These are phyloP conservation scores for Ephemerocybe angulata DNA, from an alignment of 768 basidiomycete species.

Conservation along the genomic window DNA sequence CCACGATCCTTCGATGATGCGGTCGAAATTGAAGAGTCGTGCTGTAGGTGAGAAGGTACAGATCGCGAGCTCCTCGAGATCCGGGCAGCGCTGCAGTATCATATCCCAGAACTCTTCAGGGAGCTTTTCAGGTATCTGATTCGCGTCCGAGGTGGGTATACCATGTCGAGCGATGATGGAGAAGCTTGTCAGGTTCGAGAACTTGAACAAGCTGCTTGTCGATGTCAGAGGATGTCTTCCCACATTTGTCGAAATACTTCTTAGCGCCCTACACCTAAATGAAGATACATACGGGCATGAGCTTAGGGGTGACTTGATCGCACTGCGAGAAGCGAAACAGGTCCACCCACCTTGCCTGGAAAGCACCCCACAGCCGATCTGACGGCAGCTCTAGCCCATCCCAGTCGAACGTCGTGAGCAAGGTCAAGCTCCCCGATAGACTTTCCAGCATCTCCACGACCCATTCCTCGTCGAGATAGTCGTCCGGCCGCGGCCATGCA, in stretches of 20 bases:
- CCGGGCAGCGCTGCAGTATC: conserved; percentile 42
- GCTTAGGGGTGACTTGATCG: conserved; percentile 3
- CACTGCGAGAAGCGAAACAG: not conserved
- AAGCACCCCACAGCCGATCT: conserved; percentile 39
- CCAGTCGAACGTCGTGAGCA: conserved; percentile 48
- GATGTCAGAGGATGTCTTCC: conserved; percentile 34
- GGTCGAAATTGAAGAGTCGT: conserved; percentile 42
- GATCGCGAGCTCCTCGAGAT: conserved; percentile 47
- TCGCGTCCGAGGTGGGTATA: conserved; percentile 35
- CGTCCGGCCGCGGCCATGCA: conserved; percentile 45
- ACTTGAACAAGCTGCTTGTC: conserved; percentile 38
- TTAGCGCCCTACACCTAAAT: conserved; percentile 40
- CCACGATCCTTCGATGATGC: conserved; percentile 37
- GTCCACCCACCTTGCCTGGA: conserved; percentile 34
- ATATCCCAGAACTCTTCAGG: conserved; percentile 45
- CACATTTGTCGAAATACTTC: conserved; percentile 43
- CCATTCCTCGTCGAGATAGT: conserved; percentile 37
- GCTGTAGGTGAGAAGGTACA: conserved; percentile 48
- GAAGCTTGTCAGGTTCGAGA: conserved; percentile 41
- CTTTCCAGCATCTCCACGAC: conserved; percentile 33
- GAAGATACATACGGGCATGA: not conserved
- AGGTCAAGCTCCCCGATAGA: conserved; percentile 30
- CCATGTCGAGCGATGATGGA: conserved; percentile 47
- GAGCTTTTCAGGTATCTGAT: conserved; percentile 36
- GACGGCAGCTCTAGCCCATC: conserved; percentile 46